Percentiles rank a stretch among this genome's conserved stretches.
These are phyloP conservation scores for Acanthamoeba quina DNA, from an alignment of 208 protist genomes.

Conservation along the genomic window DNA sequence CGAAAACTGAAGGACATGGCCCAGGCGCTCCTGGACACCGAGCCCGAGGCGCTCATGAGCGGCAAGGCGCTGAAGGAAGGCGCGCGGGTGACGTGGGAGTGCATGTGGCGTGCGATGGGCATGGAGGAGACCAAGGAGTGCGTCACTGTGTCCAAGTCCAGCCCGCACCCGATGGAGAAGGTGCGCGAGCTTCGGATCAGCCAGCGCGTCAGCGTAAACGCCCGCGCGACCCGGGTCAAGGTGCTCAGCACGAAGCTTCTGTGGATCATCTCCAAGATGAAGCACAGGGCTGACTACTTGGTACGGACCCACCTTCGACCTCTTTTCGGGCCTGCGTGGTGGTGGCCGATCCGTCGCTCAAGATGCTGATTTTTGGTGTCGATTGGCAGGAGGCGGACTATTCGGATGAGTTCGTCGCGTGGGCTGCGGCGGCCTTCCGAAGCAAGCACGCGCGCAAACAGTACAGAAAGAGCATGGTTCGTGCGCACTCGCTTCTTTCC, in stretches of 20 bases:
- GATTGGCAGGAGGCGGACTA: background rate
- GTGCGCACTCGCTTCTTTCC: background rate
- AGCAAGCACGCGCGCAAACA: background rate
- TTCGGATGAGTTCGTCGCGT: slow-evolving; percentile 50
- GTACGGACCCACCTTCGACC: background rate
- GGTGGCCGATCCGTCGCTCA: background rate
- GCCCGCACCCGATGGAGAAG: no score
- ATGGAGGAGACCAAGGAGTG: background rate
- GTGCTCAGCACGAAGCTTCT: background rate
- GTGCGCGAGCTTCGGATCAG: no score
- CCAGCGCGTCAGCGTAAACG: no score
- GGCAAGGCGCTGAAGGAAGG: background rate
- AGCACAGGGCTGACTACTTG: background rate
- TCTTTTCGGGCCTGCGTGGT: background rate
- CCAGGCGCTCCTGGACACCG: background rate
- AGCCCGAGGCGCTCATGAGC: background rate
- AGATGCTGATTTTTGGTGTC: background rate
- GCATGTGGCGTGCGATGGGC: background rate
- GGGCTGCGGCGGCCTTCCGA: background rate
- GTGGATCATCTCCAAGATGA: slow-evolving; percentile 32
- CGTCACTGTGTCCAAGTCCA: no score
- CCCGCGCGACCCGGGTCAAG: background rate
- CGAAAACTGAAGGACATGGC: background rate
- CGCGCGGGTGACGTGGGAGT: background rate
- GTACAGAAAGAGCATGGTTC: background rate